A percentile compares a stretch with the other conserved stretches of the same genome.
Conservation (phyloP, 768 basidiomycete genomes). For the Lactifluus volemus region DNA sequence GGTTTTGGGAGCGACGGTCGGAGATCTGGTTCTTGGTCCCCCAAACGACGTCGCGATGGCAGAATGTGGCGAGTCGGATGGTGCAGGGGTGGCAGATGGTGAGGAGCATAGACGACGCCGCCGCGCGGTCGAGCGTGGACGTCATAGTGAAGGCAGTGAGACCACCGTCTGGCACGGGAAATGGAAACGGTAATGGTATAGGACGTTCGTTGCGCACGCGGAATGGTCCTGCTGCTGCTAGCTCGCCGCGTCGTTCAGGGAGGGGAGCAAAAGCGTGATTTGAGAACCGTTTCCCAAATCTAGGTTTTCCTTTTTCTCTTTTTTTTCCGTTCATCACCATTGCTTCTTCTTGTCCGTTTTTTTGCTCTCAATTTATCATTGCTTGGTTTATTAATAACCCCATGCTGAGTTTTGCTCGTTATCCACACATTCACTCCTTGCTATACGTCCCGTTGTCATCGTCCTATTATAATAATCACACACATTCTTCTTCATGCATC, state of each 20-base stretch:
- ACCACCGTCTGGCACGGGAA: neutral
- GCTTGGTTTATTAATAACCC: neutral
- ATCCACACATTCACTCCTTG: neutral
- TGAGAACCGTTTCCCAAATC: too few relatives aligned
- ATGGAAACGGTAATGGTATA: neutral
- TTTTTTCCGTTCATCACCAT: too few relatives aligned
- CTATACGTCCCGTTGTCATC: neutral
- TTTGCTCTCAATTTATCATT: too few relatives aligned
- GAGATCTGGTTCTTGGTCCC: too few relatives aligned
- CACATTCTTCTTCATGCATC: neutral
- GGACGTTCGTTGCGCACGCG: constrained; percentile 8
- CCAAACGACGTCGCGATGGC: constrained; percentile 4
- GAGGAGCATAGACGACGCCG: too few relatives aligned
- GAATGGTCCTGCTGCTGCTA: neutral
- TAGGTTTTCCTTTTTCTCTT: too few relatives aligned
- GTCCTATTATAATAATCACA: neutral
- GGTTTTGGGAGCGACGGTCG: neutral
- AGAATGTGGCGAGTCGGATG: neutral
- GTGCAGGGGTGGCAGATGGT: neutral
- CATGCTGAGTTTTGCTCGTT: neutral
- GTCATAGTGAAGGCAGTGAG: neutral
- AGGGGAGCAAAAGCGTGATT: neutral
- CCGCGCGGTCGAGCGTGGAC: constrained; percentile 2
- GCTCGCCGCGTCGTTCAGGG: neutral
- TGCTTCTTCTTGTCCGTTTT: too few relatives aligned